These are phyloP conservation scores for Sordariomycetes sp. DNA, from an alignment of 2,329 filamentous ascomycete genomes.

Conservation along the genomic window DNA sequence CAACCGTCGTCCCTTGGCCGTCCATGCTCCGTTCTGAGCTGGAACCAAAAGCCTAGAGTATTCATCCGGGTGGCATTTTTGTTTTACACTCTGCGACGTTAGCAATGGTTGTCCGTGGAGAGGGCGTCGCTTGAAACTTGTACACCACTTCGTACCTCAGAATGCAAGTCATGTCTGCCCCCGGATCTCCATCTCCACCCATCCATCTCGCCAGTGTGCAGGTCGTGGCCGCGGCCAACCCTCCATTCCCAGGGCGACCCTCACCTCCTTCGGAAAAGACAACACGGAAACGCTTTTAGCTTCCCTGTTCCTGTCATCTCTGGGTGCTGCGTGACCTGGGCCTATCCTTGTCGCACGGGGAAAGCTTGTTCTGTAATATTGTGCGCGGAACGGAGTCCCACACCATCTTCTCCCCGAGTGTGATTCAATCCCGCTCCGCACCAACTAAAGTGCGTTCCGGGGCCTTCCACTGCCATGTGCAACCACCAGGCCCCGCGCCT, in stretches of 20 bases:
- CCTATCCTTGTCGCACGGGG: neutral
- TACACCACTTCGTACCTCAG: neutral
- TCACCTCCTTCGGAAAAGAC: neutral
- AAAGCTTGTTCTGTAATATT: neutral
- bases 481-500: neutral
- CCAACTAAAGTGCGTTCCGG: neutral
- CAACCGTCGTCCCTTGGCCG: no score
- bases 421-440: neutral
- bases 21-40: no score
- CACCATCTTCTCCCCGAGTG: neutral
- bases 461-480: neutral
- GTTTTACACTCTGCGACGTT: neutral
- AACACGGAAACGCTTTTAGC: no score
- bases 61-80: neutral
- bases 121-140: neutral
- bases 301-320: neutral
- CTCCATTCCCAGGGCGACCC: constrained; percentile 1
- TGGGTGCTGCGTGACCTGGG: neutral
- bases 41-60: neutral
- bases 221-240: neutral
- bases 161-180: neutral
- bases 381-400: neutral
- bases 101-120: neutral
- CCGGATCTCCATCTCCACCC: constrained; percentile 1
- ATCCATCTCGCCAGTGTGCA: neutral